Percentiles rank a stretch among this genome's conserved stretches.
Conservation (phyloP, 2,329 filamentous ascomycete species). For the Akanthomyces lecanii region DNA sequence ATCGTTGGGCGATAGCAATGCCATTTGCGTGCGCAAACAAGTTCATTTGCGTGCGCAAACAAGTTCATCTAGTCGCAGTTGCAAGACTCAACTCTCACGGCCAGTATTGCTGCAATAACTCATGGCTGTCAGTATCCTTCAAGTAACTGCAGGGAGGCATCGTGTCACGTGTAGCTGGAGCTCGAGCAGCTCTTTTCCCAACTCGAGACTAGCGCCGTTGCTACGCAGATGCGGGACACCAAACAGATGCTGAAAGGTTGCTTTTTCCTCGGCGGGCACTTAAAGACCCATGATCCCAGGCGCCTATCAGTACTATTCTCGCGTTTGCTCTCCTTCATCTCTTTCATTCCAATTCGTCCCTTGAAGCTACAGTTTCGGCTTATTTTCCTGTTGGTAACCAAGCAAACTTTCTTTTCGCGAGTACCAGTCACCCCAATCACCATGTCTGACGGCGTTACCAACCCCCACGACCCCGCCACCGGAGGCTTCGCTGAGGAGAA, state of each 20-base stretch:
- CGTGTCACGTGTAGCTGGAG: constrained; percentile 15
- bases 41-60: not conserved
- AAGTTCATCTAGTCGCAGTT: not conserved
- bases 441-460: constrained; percentile 50
- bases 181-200: constrained; percentile 1
- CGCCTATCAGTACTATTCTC: constrained; percentile 1
- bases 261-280: constrained; percentile 3
- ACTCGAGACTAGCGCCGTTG: constrained; percentile 29
- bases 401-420: not conserved
- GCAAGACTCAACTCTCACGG: not conserved
- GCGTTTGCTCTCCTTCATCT: constrained; percentile 11
- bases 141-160: not conserved
- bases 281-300: constrained; percentile 4
- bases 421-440: constrained; percentile 17
- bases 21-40: not conserved
- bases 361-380: not conserved
- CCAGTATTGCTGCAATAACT: not conserved
- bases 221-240: constrained; percentile 21
- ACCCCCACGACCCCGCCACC: constrained; percentile 42
- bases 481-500: constrained; percentile 55
- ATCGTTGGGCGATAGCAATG: not conserved
- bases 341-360: not conserved
- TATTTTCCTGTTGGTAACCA: not conserved
- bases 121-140: not conserved
- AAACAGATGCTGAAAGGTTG: constrained; percentile 13